Evolutionary conservation across 176 grass and related monocot genomes (phyloP).

Genomic region (Musa beccarii): DNA sequence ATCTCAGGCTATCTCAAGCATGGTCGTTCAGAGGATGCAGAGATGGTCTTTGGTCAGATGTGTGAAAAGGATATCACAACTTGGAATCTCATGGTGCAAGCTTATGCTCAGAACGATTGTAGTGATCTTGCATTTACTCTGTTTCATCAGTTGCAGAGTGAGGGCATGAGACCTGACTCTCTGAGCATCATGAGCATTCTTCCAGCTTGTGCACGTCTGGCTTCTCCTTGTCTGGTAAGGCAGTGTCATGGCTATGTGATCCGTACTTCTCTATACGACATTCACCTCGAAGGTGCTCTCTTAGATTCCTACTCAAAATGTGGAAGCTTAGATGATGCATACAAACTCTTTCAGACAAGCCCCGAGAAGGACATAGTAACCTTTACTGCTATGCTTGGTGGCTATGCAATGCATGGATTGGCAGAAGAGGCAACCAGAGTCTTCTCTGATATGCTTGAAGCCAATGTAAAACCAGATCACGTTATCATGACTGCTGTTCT

Average conservation of each 20-base stretch:
- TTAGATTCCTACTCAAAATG: conserved; percentile 58
- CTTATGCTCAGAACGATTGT: conserved; percentile 41
- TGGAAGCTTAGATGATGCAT: conserved; percentile 42
- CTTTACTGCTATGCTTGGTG: conserved; percentile 64
- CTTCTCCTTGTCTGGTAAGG: conserved; percentile 50
- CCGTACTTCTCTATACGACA: conserved; percentile 41
- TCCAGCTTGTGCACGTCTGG: conserved; percentile 45
- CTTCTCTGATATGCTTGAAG: conserved; percentile 52
- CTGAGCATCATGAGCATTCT: conserved; percentile 55
- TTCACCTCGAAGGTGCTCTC: conserved; percentile 50
- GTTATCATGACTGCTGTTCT: conserved; percentile 54
- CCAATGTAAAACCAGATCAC: conserved; percentile 54
- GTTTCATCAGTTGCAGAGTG: conserved; percentile 41
- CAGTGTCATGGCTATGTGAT: conserved; percentile 63
- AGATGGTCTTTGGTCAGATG: conserved; percentile 46
- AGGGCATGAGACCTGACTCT: conserved; percentile 37
- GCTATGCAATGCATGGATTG: conserved; percentile 70
- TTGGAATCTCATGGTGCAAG: conserved; percentile 59
- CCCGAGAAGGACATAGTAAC: conserved; percentile 42
- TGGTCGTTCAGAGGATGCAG: conserved; percentile 35
- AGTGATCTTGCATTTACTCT: conserved; percentile 34
- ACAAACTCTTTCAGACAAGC: conserved; percentile 38
- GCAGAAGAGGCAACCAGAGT: conserved; percentile 44
- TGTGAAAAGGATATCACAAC: conserved; percentile 47
- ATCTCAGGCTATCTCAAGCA: conserved; percentile 51